Conservation (phyloP, 257 asterid genomes). For the Solanum chmielewskii region DNA sequence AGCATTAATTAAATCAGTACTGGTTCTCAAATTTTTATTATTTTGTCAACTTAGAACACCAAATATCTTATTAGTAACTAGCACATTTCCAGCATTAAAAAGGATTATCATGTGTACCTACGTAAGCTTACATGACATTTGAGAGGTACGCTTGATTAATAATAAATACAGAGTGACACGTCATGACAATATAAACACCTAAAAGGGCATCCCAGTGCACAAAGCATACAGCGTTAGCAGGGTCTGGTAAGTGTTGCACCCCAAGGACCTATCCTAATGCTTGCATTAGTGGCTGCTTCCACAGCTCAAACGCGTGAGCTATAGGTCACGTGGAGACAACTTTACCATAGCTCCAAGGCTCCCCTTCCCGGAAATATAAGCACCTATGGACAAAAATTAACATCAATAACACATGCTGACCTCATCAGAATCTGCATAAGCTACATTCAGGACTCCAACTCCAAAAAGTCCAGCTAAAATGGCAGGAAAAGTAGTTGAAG, state of each 20-base stretch:
- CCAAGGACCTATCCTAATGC: neutral
- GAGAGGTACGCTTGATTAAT: neutral
- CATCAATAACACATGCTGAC: slow-evolving; percentile 17
- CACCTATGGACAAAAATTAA: neutral
- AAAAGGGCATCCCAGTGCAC: neutral
- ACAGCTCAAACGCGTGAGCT: neutral
- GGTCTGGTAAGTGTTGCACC: neutral
- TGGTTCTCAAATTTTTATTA: neutral
- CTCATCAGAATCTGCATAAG: slow-evolving; percentile 63
- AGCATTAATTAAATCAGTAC: neutral
- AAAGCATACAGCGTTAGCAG: neutral
- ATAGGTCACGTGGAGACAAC: neutral
- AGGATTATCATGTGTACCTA: neutral
- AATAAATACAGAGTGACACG: neutral
- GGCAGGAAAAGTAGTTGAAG: slow-evolving; percentile 18
- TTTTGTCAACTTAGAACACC: neutral
- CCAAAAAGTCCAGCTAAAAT: slow-evolving; percentile 71
- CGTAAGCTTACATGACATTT: neutral
- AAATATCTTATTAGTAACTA: neutral
- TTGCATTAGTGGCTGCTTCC: neutral
- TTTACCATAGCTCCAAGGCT: neutral
- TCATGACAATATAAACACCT: neutral
- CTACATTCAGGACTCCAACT: slow-evolving; percentile 41
- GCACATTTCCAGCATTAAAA: neutral
- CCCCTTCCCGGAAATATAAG: neutral